Percentiles rank a stretch among this genome's conserved stretches.
Conservation (phyloP, 2,329 filamentous ascomycete genomes). For the Colletotrichum orchidophilum region DNA sequence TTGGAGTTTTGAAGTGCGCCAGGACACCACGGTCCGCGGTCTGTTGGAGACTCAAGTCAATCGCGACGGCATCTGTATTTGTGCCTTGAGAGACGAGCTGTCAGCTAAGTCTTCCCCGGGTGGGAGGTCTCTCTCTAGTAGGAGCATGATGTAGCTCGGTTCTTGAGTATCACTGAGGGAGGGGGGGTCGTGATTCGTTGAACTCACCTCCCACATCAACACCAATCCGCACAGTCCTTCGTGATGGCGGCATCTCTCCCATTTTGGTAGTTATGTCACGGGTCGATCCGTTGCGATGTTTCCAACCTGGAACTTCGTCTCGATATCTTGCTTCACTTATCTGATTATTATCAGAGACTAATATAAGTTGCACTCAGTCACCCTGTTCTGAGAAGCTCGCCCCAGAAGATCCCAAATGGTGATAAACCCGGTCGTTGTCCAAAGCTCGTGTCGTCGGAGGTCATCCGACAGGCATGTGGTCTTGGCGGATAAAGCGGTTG, state of each 20-base stretch:
- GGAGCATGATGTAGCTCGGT: neutral
- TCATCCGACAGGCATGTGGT: neutral
- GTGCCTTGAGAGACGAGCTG: constrained; percentile 43
- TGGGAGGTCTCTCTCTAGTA: neutral
- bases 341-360: neutral
- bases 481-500: constrained; percentile 16
- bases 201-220: constrained; percentile 53
- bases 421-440: neutral
- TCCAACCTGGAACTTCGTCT: neutral
- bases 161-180: no score
- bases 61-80: constrained; percentile 62
- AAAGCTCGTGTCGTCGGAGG: neutral
- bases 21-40: constrained; percentile 51
- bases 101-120: neutral
- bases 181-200: neutral
- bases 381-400: neutral
- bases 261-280: neutral
- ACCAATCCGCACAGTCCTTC: constrained; percentile 46
- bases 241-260: constrained; percentile 19
- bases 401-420: neutral
- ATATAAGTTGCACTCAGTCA: neutral
- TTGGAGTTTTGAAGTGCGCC: constrained; percentile 59
- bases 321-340: neutral
- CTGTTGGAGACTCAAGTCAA: constrained; percentile 50
- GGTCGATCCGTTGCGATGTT: neutral